Conservation (phyloP, 768 basidiomycete genomes). For the Termitomyces sp. region DNA sequence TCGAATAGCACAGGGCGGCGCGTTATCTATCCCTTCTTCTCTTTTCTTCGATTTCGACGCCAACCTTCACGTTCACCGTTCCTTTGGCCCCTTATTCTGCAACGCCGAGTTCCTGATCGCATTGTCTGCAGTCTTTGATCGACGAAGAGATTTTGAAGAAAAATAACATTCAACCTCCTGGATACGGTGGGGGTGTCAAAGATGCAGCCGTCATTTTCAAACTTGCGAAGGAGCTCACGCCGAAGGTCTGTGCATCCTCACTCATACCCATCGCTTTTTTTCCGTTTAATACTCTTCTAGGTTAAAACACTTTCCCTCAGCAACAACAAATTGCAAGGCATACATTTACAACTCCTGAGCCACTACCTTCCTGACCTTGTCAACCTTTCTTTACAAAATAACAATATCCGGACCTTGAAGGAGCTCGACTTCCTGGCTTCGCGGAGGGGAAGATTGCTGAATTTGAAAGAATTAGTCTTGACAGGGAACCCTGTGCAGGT, state of each 20-base stretch:
- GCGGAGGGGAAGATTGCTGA: slow-evolving; percentile 53
- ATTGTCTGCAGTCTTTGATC: slow-evolving; percentile 58
- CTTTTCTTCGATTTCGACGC: slow-evolving; percentile 10
- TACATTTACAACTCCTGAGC: slow-evolving; percentile 56
- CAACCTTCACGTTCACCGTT: slow-evolving; percentile 17
- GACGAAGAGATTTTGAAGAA: slow-evolving; percentile 76
- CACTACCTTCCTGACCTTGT: slow-evolving; percentile 77
- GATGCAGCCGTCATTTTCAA: slow-evolving; percentile 89
- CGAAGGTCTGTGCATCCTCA: slow-evolving; percentile 45
- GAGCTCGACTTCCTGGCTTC: slow-evolving; percentile 68
- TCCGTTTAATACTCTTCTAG: slow-evolving; percentile 29
- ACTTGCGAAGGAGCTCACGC: slow-evolving; percentile 73
- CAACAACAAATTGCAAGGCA: slow-evolving; percentile 61
- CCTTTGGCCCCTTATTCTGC: slow-evolving; percentile 17
- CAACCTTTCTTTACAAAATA: slow-evolving; percentile 79
- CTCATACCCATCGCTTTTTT: background rate
- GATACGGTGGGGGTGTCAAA: slow-evolving; percentile 56
- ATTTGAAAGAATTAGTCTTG: slow-evolving; percentile 71
- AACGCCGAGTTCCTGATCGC: slow-evolving; percentile 17
- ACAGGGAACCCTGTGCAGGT: slow-evolving; percentile 75
- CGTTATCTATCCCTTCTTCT: slow-evolving; percentile 1
- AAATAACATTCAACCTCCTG: slow-evolving; percentile 68
- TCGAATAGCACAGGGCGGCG: slow-evolving; percentile 15
- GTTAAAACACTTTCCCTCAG: slow-evolving; percentile 84
- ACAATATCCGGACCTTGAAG: slow-evolving; percentile 63